A percentile compares a stretch with the other conserved stretches of the same genome.
These are phyloP conservation scores for Starmerella vaccinii DNA, from an alignment of 805 yeast genomes.

Conservation along the genomic window DNA sequence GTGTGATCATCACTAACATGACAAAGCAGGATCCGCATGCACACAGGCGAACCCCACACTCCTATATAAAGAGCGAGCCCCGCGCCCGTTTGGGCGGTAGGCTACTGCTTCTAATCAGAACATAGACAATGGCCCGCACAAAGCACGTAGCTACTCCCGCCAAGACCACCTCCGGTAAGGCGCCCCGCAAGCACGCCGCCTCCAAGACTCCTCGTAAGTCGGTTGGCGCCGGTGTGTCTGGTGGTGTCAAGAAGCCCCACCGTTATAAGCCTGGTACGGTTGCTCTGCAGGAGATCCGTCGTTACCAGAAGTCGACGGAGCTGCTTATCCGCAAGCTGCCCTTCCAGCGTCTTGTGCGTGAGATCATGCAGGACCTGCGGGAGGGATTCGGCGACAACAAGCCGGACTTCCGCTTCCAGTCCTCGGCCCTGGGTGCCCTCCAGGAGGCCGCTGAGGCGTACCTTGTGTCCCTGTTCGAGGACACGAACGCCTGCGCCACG, in stretches of 20 bases:
- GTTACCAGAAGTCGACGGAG: conserved; percentile 85
- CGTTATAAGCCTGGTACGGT: conserved; percentile 94
- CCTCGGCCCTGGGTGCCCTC: conserved; percentile 81
- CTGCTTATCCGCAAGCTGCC: conserved; percentile 79
- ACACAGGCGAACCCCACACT: neutral
- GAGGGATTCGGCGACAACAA: conserved; percentile 40
- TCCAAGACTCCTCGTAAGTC: conserved; percentile 87
- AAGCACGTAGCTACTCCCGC: conserved; percentile 67
- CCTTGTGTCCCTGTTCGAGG: conserved; percentile 76
- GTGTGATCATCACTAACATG: neutral
- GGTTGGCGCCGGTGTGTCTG: conserved; percentile 61
- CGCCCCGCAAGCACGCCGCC: conserved; percentile 85
- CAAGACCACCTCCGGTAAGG: conserved; percentile 87
- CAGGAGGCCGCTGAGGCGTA: conserved; percentile 88
- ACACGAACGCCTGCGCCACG: conserved; percentile 83
- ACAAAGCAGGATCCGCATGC: neutral
- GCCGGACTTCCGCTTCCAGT: conserved; percentile 61
- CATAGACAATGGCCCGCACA: conserved; percentile 26
- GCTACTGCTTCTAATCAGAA: neutral
- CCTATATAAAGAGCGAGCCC: conserved; percentile 10
- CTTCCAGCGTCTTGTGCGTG: conserved; percentile 84
- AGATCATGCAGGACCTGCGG: conserved; percentile 79
- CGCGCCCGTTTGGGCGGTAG: neutral
- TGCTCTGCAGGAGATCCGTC: conserved; percentile 84
- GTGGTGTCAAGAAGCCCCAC: conserved; percentile 88